phyloP scores from a whole-genome alignment of 129 eudicot species.

The Lactuca sativa region DNA sequence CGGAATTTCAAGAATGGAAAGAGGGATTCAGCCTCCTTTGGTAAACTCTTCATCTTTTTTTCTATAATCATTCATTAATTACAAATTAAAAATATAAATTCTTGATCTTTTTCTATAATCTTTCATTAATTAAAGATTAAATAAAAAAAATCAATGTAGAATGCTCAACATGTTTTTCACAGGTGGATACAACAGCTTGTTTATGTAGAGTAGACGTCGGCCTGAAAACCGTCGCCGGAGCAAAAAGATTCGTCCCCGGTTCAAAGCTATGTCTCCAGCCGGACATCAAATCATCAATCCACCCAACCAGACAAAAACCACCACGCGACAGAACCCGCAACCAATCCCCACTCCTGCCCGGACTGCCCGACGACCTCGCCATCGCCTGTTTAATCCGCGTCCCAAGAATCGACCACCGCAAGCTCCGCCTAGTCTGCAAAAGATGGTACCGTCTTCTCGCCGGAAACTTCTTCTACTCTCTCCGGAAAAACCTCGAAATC shows the following conservation, averaged over 20 bases:
- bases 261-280: slow-evolving; percentile 78
- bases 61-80: slow-evolving; percentile 1
- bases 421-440: slow-evolving; percentile 78
- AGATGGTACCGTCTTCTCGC: slow-evolving; percentile 86
- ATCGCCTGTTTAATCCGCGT: slow-evolving; percentile 82
- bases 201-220: slow-evolving; percentile 85
- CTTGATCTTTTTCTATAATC: neutral
- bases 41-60: slow-evolving; percentile 40
- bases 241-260: slow-evolving; percentile 78
- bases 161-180: slow-evolving; percentile 30
- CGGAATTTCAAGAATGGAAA: slow-evolving; percentile 46
- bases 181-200: slow-evolving; percentile 87
- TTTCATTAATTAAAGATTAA: neutral
- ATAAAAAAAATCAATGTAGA: slow-evolving; percentile 1
- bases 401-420: slow-evolving; percentile 74
- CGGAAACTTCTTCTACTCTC: slow-evolving; percentile 71
- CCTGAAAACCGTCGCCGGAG: slow-evolving; percentile 82
- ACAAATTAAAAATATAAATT: slow-evolving; percentile 14
- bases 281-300: slow-evolving; percentile 71
- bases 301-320: slow-evolving; percentile 70
- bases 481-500: slow-evolving; percentile 51
- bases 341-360: slow-evolving; percentile 74
- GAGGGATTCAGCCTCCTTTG: slow-evolving; percentile 86
- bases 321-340: slow-evolving; percentile 58
- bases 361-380: slow-evolving; percentile 86